These are phyloP conservation scores for Guyanaporus albipodus DNA, from an alignment of 768 basidiomycete species.

Conservation along the genomic window DNA sequence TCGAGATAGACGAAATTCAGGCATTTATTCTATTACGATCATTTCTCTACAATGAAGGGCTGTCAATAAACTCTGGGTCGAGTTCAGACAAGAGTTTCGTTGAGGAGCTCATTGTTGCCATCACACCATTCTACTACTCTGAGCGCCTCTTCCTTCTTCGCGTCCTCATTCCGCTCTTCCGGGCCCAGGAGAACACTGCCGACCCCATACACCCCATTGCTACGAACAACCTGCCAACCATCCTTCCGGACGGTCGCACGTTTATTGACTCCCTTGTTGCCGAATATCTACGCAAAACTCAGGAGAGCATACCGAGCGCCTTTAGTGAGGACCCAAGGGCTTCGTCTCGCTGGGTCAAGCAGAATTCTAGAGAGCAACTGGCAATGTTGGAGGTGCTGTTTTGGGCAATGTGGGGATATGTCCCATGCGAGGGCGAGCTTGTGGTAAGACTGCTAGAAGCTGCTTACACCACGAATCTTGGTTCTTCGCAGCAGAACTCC, in stretches of 20 bases:
- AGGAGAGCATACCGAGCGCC: constrained; percentile 43
- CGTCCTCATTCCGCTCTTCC: constrained; percentile 69
- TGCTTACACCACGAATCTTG: constrained; percentile 62
- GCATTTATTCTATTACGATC: constrained; percentile 70
- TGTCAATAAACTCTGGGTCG: constrained; percentile 47
- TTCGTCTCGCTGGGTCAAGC: constrained; percentile 68
- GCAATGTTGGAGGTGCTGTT: constrained; percentile 83
- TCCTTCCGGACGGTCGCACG: constrained; percentile 60
- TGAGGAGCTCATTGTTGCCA: constrained; percentile 48
- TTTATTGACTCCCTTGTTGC: constrained; percentile 59
- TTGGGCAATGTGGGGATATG: constrained; percentile 80
- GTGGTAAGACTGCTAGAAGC: constrained; percentile 62
- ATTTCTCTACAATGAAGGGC: constrained; percentile 74
- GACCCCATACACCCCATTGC: constrained; percentile 57
- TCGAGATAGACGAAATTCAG: constrained; percentile 79
- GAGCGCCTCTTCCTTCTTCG: constrained; percentile 73
- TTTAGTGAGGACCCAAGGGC: constrained; percentile 50
- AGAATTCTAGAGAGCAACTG: constrained; percentile 73
- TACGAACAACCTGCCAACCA: constrained; percentile 47
- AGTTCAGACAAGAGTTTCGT: constrained; percentile 38
- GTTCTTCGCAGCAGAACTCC: constrained; percentile 57
- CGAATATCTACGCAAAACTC: constrained; percentile 54
- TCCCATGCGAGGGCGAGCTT: constrained; percentile 58
- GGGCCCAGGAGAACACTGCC: constrained; percentile 56
- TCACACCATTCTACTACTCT: constrained; percentile 78